Evolutionary conservation across 1,284 basidiomycete species (phyloP).

Genomic region (Singerocomus rubriflavus): DNA sequence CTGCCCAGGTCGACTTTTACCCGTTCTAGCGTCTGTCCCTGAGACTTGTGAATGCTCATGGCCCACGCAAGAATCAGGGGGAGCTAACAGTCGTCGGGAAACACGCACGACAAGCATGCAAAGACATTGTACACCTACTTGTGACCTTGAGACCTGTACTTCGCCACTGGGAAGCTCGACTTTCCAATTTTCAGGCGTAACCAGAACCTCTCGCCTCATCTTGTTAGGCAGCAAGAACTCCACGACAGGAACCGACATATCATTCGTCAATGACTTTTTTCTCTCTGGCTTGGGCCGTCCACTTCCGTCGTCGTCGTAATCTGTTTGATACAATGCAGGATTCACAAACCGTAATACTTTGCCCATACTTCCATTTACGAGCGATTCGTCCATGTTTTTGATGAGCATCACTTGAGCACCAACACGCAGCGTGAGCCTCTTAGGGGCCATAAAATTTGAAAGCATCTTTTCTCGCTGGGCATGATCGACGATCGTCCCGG

Average conservation of each 20-base stretch:
- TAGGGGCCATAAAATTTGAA: conserved; percentile 71
- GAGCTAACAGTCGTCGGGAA: conserved; percentile 37
- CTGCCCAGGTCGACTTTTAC: conserved; percentile 80
- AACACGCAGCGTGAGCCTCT: conserved; percentile 53
- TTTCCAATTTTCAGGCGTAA: conserved; percentile 80
- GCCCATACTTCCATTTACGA: conserved; percentile 76
- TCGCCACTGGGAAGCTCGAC: conserved; percentile 82
- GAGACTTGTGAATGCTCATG: conserved; percentile 94
- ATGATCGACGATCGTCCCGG: conserved; percentile 49
- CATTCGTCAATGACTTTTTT: conserved; percentile 31
- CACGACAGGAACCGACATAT: conserved; percentile 65
- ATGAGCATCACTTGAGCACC: conserved; percentile 58
- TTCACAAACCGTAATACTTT: conserved; percentile 54
- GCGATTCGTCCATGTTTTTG: conserved; percentile 69
- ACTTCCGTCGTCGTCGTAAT: conserved; percentile 34
- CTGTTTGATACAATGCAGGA: conserved; percentile 26
- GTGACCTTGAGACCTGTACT: conserved; percentile 68
- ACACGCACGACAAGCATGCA: not conserved
- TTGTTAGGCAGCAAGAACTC: conserved; percentile 71
- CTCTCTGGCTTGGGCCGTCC: conserved; percentile 26
- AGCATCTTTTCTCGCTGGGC: conserved; percentile 64
- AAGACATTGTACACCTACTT: conserved; percentile 42
- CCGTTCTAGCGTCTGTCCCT: conserved; percentile 85
- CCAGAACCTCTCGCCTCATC: conserved; percentile 51
- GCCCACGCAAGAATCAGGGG: conserved; percentile 90